phyloP scores from a whole-genome alignment of 192 early-diverging fungal species.

The Geranomyces michiganensis region DNA sequence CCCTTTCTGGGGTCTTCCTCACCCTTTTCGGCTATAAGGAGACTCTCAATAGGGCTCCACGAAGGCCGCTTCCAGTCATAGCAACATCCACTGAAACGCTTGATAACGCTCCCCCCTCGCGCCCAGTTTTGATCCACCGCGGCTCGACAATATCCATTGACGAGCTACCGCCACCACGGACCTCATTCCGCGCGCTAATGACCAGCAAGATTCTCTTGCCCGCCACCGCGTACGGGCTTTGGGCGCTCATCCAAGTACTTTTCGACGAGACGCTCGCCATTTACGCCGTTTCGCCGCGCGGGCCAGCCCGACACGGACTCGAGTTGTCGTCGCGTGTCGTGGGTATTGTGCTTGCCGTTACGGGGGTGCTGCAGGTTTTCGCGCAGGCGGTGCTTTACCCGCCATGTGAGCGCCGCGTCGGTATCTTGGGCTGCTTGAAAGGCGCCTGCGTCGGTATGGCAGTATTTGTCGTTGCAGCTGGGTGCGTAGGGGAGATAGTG shows the following conservation, averaged over 20 bases:
- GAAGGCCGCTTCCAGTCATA: background rate
- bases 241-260: constrained; percentile 45
- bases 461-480: constrained; percentile 27
- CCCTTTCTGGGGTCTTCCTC: constrained; percentile 64
- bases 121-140: background rate
- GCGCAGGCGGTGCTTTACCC: constrained; percentile 34
- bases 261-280: constrained; percentile 51
- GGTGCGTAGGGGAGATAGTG: constrained; percentile 26
- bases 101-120: background rate
- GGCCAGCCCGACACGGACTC: constrained; percentile 43
- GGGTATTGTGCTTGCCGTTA: constrained; percentile 27
- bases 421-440: constrained; percentile 17
- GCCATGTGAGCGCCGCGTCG: constrained; percentile 16
- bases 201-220: constrained; percentile 15
- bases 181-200: background rate
- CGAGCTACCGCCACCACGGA: background rate
- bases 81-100: background rate
- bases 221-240: constrained; percentile 38
- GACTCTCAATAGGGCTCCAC: constrained; percentile 24
- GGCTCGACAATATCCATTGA: background rate
- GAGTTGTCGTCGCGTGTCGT: constrained; percentile 23
- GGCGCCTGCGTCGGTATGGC: constrained; percentile 25
- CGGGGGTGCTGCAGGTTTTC: constrained; percentile 26
- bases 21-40: constrained; percentile 55
- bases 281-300: constrained; percentile 36